Conservation (phyloP, 1,139 yeast genomes). For the Saccharomyces hybrid region DNA sequence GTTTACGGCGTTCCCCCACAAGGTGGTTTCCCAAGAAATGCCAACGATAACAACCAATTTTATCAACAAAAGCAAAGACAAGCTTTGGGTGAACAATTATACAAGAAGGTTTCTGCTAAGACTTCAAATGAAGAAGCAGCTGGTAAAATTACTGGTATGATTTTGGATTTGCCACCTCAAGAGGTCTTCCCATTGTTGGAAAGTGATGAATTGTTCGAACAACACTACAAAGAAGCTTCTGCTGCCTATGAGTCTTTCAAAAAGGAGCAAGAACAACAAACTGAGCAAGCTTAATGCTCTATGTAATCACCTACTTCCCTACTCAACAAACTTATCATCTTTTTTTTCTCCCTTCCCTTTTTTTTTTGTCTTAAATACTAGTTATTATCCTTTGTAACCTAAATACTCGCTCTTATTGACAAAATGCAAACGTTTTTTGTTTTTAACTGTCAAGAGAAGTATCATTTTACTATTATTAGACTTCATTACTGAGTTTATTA, state of each 20-base stretch:
- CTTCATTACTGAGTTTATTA: not conserved
- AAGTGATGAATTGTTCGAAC: slow-evolving; percentile 83
- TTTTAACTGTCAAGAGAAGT: not conserved
- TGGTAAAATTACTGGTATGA: slow-evolving; percentile 98
- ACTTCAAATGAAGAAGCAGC: slow-evolving; percentile 95
- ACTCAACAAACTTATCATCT: not conserved
- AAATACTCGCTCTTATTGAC: not conserved
- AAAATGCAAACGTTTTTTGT: not conserved
- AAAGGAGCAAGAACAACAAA: slow-evolving; percentile 33
- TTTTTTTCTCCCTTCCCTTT: not conserved
- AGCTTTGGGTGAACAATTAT: slow-evolving; percentile 94
- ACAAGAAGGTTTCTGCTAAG: slow-evolving; percentile 87
- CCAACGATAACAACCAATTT: slow-evolving; percentile 37
- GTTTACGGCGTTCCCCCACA: slow-evolving; percentile 82
- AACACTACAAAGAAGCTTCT: slow-evolving; percentile 91
- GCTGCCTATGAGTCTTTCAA: slow-evolving; percentile 87
- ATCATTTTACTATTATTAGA: not conserved
- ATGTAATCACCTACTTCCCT: not conserved
- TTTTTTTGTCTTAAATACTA: not conserved
- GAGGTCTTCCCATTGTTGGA: slow-evolving; percentile 85
- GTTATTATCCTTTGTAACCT: not conserved
- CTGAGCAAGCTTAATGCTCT: slow-evolving; percentile 10
- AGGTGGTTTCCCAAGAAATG: slow-evolving; percentile 37
- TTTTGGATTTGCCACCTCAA: slow-evolving; percentile 88
- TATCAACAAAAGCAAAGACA: slow-evolving; percentile 75